Conservation (phyloP, 2,329 filamentous ascomycete species). For the Aschersonia sp. region DNA sequence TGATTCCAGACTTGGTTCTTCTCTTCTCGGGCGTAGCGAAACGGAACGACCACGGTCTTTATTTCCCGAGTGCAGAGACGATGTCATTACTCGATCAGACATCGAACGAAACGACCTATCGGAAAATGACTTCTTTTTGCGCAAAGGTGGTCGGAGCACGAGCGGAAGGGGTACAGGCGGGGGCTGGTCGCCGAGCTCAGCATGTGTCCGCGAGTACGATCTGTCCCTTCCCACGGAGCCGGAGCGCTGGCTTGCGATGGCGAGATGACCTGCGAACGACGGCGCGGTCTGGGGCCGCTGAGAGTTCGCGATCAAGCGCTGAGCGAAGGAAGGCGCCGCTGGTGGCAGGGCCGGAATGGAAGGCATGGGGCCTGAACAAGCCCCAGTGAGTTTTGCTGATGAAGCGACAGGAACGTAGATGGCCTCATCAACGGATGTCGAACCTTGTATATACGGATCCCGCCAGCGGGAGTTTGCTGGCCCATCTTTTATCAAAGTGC, state of each 20-base stretch:
- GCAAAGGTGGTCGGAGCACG: slow-evolving; percentile 41
- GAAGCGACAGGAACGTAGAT: neutral
- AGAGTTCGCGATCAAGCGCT: slow-evolving; percentile 34
- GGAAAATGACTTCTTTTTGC: slow-evolving; percentile 55
- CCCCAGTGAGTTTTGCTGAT: neutral
- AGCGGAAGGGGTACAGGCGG: slow-evolving; percentile 27
- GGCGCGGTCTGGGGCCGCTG: slow-evolving; percentile 20
- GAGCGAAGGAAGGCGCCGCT: slow-evolving; percentile 40
- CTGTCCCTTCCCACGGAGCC: no score
- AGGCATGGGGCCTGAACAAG: slow-evolving; percentile 36
- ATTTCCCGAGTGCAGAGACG: slow-evolving; percentile 1
- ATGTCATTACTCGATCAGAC: slow-evolving; percentile 20
- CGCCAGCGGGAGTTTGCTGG: slow-evolving; percentile 35
- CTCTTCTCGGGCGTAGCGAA: neutral
- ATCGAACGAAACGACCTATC: slow-evolving; percentile 46
- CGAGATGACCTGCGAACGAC: slow-evolving; percentile 3
- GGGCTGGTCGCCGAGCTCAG: slow-evolving; percentile 1
- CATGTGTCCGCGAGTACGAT: no score
- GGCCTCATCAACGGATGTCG: neutral
- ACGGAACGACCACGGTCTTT: no score
- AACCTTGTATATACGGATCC: slow-evolving; percentile 16
- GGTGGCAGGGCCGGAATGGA: slow-evolving; percentile 42
- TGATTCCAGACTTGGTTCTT: slow-evolving; percentile 27
- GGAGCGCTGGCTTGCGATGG: no score
- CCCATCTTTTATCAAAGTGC: slow-evolving; percentile 37